Percentiles rank a stretch among this genome's conserved stretches.
These are phyloP conservation scores for Pichiaceae sp. DNA, from an alignment of 1,139 yeast genomes.

Conservation along the genomic window DNA sequence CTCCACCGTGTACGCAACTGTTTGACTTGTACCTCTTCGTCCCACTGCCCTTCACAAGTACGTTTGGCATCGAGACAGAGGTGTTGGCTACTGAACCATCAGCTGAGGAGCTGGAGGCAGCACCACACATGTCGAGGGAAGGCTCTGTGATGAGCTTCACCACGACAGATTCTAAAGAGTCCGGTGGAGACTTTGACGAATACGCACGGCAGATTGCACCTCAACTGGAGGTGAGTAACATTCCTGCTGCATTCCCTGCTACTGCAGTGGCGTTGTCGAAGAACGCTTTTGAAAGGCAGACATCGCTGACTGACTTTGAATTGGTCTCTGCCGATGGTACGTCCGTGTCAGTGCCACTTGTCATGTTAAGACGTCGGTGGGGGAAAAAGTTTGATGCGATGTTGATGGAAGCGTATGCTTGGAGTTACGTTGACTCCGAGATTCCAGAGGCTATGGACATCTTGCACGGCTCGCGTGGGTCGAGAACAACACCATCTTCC, in stretches of 20 bases:
- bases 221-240: slow-evolving; percentile 53
- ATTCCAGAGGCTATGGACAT: slow-evolving; percentile 15
- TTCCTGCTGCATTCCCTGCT: slow-evolving; percentile 62
- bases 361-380: slow-evolving; percentile 63
- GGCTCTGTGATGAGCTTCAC: neutral
- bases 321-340: slow-evolving; percentile 61
- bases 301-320: slow-evolving; percentile 61
- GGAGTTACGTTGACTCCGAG: slow-evolving; percentile 41
- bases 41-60: slow-evolving; percentile 59
- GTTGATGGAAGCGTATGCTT: slow-evolving; percentile 54
- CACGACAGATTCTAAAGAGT: neutral
- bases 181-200: slow-evolving; percentile 39
- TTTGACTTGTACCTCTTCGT: slow-evolving; percentile 51
- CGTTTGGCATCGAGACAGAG: slow-evolving; percentile 27
- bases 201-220: slow-evolving; percentile 77
- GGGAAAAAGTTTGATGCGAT: slow-evolving; percentile 58
- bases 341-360: slow-evolving; percentile 51
- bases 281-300: slow-evolving; percentile 63
- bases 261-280: slow-evolving; percentile 71
- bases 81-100: neutral
- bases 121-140: neutral
- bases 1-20: slow-evolving; percentile 47
- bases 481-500: neutral
- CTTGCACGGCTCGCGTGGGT: neutral
- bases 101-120: neutral